These are phyloP conservation scores for Digitaria exilis DNA, from an alignment of 202 grass and related monocot species.

Conservation along the genomic window DNA sequence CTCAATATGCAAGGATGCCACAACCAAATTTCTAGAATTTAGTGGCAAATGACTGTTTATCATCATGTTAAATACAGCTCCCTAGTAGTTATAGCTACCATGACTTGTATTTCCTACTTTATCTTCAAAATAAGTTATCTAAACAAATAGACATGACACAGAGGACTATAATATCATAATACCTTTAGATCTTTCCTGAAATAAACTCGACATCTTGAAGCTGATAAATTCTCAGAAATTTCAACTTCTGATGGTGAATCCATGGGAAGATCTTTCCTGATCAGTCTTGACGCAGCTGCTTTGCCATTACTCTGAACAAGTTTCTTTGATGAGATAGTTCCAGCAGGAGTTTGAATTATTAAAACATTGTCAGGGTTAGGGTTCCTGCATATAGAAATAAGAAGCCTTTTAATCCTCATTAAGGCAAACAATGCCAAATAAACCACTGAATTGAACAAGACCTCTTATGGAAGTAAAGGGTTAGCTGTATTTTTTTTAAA, in stretches of 20 bases:
- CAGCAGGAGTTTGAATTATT: conserved; percentile 91
- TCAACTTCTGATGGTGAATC: conserved; percentile 46
- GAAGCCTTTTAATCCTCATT: conserved; percentile 15
- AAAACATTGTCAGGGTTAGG: conserved; percentile 96
- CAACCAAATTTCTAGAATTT: conserved; percentile 16
- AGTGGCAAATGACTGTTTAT: conserved; percentile 3
- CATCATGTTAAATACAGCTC: conserved; percentile 13
- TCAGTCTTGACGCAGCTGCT: conserved; percentile 71
- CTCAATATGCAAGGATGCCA: conserved; percentile 1
- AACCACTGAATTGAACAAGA: conserved; percentile 13
- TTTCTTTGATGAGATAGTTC: conserved; percentile 94
- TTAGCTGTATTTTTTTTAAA: not conserved
- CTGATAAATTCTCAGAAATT: conserved; percentile 50
- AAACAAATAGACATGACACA: conserved; percentile 13
- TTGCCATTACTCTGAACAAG: conserved; percentile 68
- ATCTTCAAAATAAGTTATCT: conserved; percentile 25
- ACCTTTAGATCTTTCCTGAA: conserved; percentile 79
- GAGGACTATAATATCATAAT: conserved; percentile 29
- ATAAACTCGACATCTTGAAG: conserved; percentile 79
- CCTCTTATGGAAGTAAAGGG: not conserved
- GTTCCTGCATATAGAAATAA: conserved; percentile 55
- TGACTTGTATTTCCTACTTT: conserved; percentile 5
- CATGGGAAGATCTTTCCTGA: conserved; percentile 76
- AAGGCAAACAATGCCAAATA: conserved; percentile 20
- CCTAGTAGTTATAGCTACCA: not conserved